phyloP scores from a whole-genome alignment of 2,329 filamentous ascomycete genomes.

The Xylariaceae sp. region DNA sequence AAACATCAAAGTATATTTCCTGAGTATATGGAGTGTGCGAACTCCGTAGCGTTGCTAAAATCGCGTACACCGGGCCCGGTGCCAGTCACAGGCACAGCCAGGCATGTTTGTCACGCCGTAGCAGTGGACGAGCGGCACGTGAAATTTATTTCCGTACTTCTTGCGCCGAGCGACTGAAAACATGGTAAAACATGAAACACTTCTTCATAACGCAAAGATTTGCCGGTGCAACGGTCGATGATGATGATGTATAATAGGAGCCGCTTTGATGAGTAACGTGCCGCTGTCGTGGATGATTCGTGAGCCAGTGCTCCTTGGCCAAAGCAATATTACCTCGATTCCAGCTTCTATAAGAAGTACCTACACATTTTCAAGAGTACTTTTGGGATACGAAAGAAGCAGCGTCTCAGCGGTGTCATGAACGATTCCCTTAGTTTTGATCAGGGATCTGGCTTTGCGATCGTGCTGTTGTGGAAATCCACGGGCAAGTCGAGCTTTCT shows the following conservation, averaged over 20 bases:
- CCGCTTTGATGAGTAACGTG: slow-evolving; percentile 45
- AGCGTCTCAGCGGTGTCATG: slow-evolving; percentile 32
- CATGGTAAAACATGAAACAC: slow-evolving; percentile 35
- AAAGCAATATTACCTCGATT: too few species aligned
- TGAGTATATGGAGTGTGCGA: slow-evolving; percentile 55
- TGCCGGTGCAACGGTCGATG: slow-evolving; percentile 29
- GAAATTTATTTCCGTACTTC: slow-evolving; percentile 51
- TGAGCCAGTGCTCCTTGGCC: slow-evolving; percentile 40
- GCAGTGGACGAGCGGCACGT: slow-evolving; percentile 51
- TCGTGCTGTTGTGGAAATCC: slow-evolving; percentile 40
- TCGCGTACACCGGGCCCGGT: slow-evolving; percentile 36
- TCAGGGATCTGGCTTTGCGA: slow-evolving; percentile 35
- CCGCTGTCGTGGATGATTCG: slow-evolving; percentile 51
- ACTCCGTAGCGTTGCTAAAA: slow-evolving; percentile 44
- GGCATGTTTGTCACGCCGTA: slow-evolving; percentile 48
- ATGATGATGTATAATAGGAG: slow-evolving; percentile 30
- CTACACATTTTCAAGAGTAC: slow-evolving; percentile 31
- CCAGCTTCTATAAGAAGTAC: too few species aligned
- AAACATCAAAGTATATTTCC: slow-evolving; percentile 46
- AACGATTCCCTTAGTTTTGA: slow-evolving; percentile 39
- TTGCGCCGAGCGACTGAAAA: slow-evolving; percentile 38
- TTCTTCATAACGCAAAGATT: slow-evolving; percentile 34
- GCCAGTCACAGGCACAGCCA: slow-evolving; percentile 38
- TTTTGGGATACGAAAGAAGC: slow-evolving; percentile 29
- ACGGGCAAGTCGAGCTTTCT: slow-evolving; percentile 34